A percentile compares a stretch with the other conserved stretches of the same genome.
Conservation (phyloP, 345 rosid genomes). For the Acer negundo region DNA sequence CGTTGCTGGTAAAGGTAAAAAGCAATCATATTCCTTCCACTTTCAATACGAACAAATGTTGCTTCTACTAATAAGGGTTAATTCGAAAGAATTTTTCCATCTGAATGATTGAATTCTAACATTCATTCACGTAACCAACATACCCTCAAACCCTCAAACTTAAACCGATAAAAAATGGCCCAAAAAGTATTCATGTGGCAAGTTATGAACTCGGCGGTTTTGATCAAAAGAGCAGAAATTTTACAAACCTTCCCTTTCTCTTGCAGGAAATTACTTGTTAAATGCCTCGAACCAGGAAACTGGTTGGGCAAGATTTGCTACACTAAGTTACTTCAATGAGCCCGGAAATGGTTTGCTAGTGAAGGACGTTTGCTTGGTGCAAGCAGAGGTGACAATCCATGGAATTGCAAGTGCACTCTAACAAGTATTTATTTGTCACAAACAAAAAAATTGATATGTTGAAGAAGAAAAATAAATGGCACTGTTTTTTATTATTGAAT, state of each 20-base stretch:
- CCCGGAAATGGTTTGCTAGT: conserved; percentile 23
- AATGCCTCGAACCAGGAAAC: conserved; percentile 23
- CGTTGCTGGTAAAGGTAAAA: conserved; percentile 36
- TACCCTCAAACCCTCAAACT: no score
- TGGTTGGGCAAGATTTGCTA: conserved; percentile 38
- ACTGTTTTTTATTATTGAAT: conserved; percentile 8
- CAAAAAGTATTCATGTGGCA: no score
- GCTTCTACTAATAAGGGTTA: background rate
- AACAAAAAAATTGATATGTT: background rate
- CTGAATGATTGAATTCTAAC: no score
- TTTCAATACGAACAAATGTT: background rate
- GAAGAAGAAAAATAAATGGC: background rate
- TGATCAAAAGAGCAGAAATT: no score
- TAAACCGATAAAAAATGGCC: no score
- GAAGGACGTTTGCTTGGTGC: conserved; percentile 35
- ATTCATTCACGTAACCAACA: no score
- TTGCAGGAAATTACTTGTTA: conserved; percentile 41
- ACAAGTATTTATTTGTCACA: background rate
- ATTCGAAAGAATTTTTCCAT: no score
- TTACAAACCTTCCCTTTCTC: background rate
- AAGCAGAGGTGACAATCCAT: conserved; percentile 39
- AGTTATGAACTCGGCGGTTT: no score
- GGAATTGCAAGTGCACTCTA: conserved; percentile 30
- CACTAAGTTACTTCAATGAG: conserved; percentile 19
- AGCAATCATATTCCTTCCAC: background rate